Evolutionary conservation across 495 filamentous ascomycete genomes (phyloP), one percentile per base, ranked within the genome.

Genomic region (Aspergillus avenaceus): DNA sequence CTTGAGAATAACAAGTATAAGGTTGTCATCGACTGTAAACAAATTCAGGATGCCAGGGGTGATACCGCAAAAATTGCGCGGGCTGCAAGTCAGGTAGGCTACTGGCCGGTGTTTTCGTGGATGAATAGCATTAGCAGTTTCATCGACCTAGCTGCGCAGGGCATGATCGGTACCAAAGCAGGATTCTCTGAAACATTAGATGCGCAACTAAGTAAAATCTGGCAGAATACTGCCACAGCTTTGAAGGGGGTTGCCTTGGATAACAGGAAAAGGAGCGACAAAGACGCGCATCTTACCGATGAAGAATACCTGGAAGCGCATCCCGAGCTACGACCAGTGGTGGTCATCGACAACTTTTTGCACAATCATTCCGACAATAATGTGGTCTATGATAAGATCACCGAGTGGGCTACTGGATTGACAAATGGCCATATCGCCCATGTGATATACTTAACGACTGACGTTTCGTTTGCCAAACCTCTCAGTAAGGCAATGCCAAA

Each of bases 161-260:
- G 93, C 51, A 91, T 92, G 28, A 95, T 95, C 29, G 93, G 93
- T 11, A 86, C 91, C 38, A 96, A 96, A 59, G 85, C 95, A 12
- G 93, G 93, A 1, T 96, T 98, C 64, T 93, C 88, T 0, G 93
- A 98, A 63, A 97, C 91, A 0, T 67, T 97, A 16, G 93, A 98
- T 63, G 84, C 84, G 0, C 93, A 98, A 60, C 72, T 98, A 4
- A 82, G 79, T 61, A 98, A 97, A 70, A 96, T 98, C 51, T 84
- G 87, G 66, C 87, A 91, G 53, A 96, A 86, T 52, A 88, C 95
- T 0, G 83, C 85, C 4, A 80, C 79, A 4, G 92, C 95, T 6
- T 74, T 98, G 40, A 89, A 86, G 57, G 68, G 80, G 14, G 82
- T 96, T 22, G 86, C 86, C 0, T 72, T 98, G 5, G 76, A 83